Conservation (phyloP, 2,329 filamentous ascomycete genomes). For the Paraphaeosphaeria sporulosa region DNA sequence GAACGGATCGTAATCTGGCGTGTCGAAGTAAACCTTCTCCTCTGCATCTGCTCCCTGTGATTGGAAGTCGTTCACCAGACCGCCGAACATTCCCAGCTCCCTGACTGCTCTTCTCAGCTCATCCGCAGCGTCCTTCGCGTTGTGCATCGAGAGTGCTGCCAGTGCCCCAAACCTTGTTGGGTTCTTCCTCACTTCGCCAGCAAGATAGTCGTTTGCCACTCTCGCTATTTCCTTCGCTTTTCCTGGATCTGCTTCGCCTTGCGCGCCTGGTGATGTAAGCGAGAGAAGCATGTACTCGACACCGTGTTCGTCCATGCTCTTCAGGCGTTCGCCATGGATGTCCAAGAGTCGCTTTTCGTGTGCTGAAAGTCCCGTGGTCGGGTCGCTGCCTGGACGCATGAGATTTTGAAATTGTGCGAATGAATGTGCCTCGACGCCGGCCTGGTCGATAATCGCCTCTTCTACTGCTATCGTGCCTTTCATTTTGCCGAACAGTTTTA, state of each 20-base stretch:
- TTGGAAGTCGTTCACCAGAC: conserved; percentile 57
- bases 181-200: conserved; percentile 36
- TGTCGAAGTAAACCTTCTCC: conserved; percentile 44
- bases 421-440: conserved; percentile 33
- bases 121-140: conserved; percentile 39
- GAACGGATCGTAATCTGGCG: conserved; percentile 40
- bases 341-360: conserved; percentile 35
- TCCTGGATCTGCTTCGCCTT: conserved; percentile 33
- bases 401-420: conserved; percentile 39
- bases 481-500: conserved; percentile 18
- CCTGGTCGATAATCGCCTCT: conserved; percentile 38
- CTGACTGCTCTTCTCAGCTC: conserved; percentile 41
- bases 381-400: conserved; percentile 32
- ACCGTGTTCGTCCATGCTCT: conserved; percentile 38
- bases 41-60: conserved; percentile 37
- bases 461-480: conserved; percentile 39
- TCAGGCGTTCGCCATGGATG: conserved; percentile 37
- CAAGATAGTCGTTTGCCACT: conserved; percentile 38
- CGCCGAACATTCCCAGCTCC: conserved; percentile 66
- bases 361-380: conserved; percentile 29
- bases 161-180: conserved; percentile 34
- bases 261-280: conserved; percentile 36
- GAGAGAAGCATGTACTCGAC: conserved; percentile 42
- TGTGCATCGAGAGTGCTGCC: conserved; percentile 45
- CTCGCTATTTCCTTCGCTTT: conserved; percentile 34